Evolutionary conservation across 169 alveolate species (phyloP).

Genomic region (Perkinsus olseni): DNA sequence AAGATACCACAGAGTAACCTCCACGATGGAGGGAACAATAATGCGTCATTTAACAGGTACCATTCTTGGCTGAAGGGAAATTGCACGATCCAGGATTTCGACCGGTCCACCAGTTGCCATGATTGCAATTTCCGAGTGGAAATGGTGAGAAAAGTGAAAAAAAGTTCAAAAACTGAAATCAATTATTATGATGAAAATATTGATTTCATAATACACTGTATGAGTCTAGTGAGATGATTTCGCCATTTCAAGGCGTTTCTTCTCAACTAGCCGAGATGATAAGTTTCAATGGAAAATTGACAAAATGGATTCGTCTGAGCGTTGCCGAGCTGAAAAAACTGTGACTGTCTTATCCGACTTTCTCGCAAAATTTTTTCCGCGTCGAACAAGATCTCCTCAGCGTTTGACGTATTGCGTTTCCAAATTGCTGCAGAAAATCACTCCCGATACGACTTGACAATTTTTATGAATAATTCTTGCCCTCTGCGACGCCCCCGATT

Average conservation of each 20-base stretch:
- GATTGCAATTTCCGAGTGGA: background rate
- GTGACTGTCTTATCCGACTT: background rate
- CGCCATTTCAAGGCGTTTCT: too few species aligned
- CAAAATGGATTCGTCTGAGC: too few species aligned
- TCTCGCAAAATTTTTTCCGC: background rate
- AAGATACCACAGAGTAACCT: too few species aligned
- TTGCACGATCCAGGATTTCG: background rate
- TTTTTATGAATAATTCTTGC: background rate
- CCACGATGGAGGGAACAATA: too few species aligned
- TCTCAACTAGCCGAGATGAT: too few species aligned
- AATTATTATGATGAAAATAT: too few species aligned
- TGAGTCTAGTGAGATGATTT: too few species aligned
- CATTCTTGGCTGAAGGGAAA: background rate
- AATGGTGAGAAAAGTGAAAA: background rate
- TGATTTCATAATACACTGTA: too few species aligned
- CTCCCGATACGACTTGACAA: background rate
- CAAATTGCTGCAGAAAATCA: background rate
- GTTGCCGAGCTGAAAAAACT: too few species aligned
- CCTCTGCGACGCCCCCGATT: background rate
- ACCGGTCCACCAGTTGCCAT: background rate
- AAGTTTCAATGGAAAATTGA: too few species aligned
- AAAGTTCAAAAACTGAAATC: too few species aligned
- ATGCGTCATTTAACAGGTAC: background rate
- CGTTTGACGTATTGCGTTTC: background rate
- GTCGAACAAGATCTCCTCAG: background rate